A percentile compares a stretch with the other conserved stretches of the same genome.
Evolutionary conservation across 441 rosid genomes (phyloP).

Genomic region (Adansonia rubrostipa): DNA sequence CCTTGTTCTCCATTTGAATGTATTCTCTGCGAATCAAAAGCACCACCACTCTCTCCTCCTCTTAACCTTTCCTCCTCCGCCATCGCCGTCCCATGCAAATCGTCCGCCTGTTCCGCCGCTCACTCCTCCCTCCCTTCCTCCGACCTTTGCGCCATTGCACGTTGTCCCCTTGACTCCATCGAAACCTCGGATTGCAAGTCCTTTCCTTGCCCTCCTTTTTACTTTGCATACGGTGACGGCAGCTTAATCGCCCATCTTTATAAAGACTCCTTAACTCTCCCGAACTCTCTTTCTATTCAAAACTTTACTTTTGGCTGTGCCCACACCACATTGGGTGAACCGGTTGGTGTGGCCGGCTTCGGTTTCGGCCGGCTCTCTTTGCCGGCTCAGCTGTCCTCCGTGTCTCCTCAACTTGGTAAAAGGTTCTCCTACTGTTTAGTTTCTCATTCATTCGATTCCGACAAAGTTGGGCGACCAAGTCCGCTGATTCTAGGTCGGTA

Average conservation of each 20-base stretch:
- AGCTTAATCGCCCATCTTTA: constrained; percentile 72
- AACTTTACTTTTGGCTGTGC: constrained; percentile 93
- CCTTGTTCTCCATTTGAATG: constrained; percentile 88
- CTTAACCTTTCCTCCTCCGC: constrained; percentile 51
- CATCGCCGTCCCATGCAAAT: constrained; percentile 52
- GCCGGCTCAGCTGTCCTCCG: constrained; percentile 72
- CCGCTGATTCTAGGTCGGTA: constrained; percentile 89
- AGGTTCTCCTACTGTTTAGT: constrained; percentile 88
- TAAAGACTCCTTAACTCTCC: constrained; percentile 50
- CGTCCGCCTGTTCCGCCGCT: constrained; percentile 79
- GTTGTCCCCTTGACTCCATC: constrained; percentile 77
- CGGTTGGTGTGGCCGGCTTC: constrained; percentile 92
- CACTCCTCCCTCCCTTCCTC: constrained; percentile 66
- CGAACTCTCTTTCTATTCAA: constrained; percentile 45
- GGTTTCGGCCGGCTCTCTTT: constrained; percentile 82
- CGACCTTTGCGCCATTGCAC: constrained; percentile 80
- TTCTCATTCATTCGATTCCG: constrained; percentile 85
- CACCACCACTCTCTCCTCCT: constrained; percentile 44
- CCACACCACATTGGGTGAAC: constrained; percentile 78
- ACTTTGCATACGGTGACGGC: constrained; percentile 96
- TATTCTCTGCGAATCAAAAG: constrained; percentile 79
- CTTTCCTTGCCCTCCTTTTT: constrained; percentile 74
- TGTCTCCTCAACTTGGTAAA: constrained; percentile 74
- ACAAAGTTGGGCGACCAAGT: constrained; percentile 65
- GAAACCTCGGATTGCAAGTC: constrained; percentile 74